A percentile compares a stretch with the other conserved stretches of the same genome.
Conservation (phyloP, 1,284 basidiomycete genomes). For the Ustilago xerochloae region DNA sequence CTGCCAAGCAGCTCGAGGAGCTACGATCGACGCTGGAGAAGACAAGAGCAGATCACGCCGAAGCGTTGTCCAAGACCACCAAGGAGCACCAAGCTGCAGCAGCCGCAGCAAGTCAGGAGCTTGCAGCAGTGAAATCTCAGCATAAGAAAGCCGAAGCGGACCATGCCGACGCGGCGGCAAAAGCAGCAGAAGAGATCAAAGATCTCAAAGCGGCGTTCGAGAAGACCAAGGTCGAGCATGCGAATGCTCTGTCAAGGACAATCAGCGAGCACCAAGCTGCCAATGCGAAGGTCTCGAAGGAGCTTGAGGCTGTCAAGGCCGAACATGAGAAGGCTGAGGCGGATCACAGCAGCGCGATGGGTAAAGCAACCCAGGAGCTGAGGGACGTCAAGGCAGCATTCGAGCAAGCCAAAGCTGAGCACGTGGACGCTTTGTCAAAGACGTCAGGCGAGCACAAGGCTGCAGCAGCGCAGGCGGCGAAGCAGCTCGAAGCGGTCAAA, state of each 20-base stretch:
- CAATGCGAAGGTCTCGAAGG: slow-evolving; percentile 2
- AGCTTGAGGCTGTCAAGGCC: slow-evolving; percentile 23
- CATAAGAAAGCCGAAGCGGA: slow-evolving; percentile 26
- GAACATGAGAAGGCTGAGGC: slow-evolving; percentile 17
- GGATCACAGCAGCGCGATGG: slow-evolving; percentile 11
- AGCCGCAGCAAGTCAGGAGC: slow-evolving; percentile 1
- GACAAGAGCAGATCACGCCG: background rate
- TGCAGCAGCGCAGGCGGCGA: background rate
- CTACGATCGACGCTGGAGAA: slow-evolving; percentile 13
- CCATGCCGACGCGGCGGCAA: slow-evolving; percentile 1
- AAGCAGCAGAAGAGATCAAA: slow-evolving; percentile 8
- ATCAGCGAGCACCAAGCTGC: slow-evolving; percentile 15
- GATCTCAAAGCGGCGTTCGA: slow-evolving; percentile 22
- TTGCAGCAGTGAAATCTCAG: slow-evolving; percentile 9
- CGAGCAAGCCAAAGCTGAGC: slow-evolving; percentile 6
- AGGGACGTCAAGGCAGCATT: slow-evolving; percentile 19
- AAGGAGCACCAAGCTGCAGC: slow-evolving; percentile 12
- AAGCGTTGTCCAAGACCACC: background rate
- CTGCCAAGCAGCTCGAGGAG: background rate
- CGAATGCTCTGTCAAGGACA: background rate
- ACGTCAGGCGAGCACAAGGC: slow-evolving; percentile 1
- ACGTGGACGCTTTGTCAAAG: too few relatives aligned
- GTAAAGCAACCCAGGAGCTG: slow-evolving; percentile 5
- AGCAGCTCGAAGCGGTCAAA: slow-evolving; percentile 13
- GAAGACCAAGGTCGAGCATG: slow-evolving; percentile 18